These are phyloP conservation scores for Pholiota adiposa DNA, from an alignment of 1,284 basidiomycete species.

Conservation along the genomic window DNA sequence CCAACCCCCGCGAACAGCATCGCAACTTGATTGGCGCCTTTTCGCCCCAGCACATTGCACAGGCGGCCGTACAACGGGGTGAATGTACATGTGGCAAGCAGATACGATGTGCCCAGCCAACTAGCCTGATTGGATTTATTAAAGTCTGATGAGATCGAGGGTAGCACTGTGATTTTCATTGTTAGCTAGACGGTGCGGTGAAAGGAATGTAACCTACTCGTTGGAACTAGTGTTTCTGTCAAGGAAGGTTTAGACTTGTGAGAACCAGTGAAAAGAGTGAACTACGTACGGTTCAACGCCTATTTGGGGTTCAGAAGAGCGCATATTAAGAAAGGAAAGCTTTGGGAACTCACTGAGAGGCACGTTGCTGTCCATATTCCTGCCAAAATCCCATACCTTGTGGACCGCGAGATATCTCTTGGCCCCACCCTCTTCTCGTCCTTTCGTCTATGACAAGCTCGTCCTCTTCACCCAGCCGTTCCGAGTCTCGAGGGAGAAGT, in stretches of 20 bases:
- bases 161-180: conserved; percentile 55
- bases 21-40: conserved; percentile 73
- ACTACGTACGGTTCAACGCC: conserved; percentile 65
- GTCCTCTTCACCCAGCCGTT: conserved; percentile 14
- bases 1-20: conserved; percentile 73
- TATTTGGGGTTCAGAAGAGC: conserved; percentile 30
- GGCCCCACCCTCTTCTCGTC: conserved; percentile 44
- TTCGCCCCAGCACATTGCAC: conserved; percentile 80
- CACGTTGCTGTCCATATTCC: conserved; percentile 74
- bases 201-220: conserved; percentile 31
- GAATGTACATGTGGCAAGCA: conserved; percentile 80
- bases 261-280: background rate
- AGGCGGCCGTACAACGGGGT: conserved; percentile 82
- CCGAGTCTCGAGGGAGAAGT: conserved; percentile 23
- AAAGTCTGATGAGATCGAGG: conserved; percentile 81
- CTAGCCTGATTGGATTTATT: conserved; percentile 77
- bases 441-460: conserved; percentile 9
- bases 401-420: conserved; percentile 58
- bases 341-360: conserved; percentile 56
- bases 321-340: conserved; percentile 6
- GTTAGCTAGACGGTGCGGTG: background rate
- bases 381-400: conserved; percentile 64
- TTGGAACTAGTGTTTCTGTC: conserved; percentile 43
- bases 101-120: conserved; percentile 82
- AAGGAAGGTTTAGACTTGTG: background rate